A percentile compares a stretch with the other conserved stretches of the same genome.
These are phyloP conservation scores for Gnomoniopsis sp. DNA, from an alignment of 2,329 filamentous ascomycete genomes.

Conservation along the genomic window DNA sequence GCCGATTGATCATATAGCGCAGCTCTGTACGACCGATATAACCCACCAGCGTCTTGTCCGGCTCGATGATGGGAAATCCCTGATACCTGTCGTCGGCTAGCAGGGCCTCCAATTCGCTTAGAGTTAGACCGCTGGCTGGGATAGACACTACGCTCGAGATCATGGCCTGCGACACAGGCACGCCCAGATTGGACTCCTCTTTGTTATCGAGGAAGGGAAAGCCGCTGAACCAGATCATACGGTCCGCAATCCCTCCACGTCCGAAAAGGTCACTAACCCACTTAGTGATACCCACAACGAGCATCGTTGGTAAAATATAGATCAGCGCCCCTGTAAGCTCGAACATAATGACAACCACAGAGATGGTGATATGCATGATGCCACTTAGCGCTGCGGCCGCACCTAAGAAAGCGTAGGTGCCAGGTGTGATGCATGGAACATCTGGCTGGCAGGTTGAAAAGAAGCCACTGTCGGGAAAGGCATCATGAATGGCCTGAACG, in stretches of 20 bases:
- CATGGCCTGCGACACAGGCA: conserved; percentile 90
- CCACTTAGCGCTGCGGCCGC: conserved; percentile 88
- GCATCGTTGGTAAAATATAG: conserved; percentile 98
- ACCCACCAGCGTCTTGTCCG: conserved; percentile 71
- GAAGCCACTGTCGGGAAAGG: conserved; percentile 76
- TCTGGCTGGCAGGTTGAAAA: conserved; percentile 88
- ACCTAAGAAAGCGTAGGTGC: conserved; percentile 93
- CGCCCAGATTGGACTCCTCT: conserved; percentile 94
- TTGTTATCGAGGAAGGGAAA: conserved; percentile 97
- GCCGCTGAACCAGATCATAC: conserved; percentile 98
- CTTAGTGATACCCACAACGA: conserved; percentile 96
- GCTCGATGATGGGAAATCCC: conserved; percentile 81
- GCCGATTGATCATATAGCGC: conserved; percentile 81
- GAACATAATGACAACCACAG: conserved; percentile 99
- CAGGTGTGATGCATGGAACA: conserved; percentile 92
- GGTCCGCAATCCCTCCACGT: conserved; percentile 90
- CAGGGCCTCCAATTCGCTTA: conserved; percentile 74
- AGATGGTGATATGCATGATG: conserved; percentile 97
- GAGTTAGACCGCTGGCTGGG: conserved; percentile 67
- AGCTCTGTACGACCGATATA: conserved; percentile 93
- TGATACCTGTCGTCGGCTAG: conserved; percentile 79
- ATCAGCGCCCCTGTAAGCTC: conserved; percentile 95
- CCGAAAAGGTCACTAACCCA: conserved; percentile 82
- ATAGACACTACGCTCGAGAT: conserved; percentile 71
- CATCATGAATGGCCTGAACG: conserved; percentile 83